These are phyloP conservation scores for Rhododendron mucronatum DNA, from an alignment of 148 eudicot genomes.

Conservation along the genomic window DNA sequence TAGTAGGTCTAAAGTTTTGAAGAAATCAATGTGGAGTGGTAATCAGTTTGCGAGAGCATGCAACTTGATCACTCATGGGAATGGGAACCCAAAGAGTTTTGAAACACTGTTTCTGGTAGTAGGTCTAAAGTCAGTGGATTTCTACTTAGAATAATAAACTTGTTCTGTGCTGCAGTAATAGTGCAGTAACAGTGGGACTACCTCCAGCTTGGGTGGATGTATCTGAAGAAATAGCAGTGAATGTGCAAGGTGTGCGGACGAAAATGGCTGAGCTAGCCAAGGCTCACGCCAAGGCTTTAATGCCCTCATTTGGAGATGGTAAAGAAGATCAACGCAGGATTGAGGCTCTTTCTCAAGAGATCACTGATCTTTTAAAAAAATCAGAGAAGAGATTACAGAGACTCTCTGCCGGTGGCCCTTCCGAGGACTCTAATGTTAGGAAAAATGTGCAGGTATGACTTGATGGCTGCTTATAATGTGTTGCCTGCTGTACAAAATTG, in stretches of 20 bases:
- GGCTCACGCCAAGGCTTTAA: slow-evolving; percentile 96
- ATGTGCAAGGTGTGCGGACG: slow-evolving; percentile 58
- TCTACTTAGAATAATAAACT: not conserved
- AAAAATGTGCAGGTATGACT: slow-evolving; percentile 85
- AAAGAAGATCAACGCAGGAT: slow-evolving; percentile 82
- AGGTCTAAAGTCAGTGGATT: not conserved
- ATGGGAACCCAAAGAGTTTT: not conserved
- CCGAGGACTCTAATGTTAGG: slow-evolving; percentile 91
- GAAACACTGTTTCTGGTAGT: not conserved
- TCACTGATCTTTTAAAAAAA: slow-evolving; percentile 67
- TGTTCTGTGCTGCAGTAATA: slow-evolving; percentile 43
- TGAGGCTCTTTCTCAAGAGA: slow-evolving; percentile 78
- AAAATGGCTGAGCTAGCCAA: slow-evolving; percentile 88
- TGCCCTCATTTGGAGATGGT: slow-evolving; percentile 89
- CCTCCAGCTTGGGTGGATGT: slow-evolving; percentile 98
- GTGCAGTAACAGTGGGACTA: slow-evolving; percentile 70
- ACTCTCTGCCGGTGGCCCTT: slow-evolving; percentile 70
- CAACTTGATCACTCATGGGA: not conserved
- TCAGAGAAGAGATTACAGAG: slow-evolving; percentile 78
- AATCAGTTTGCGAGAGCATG: not conserved
- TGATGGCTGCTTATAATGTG: not conserved
- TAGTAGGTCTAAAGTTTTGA: not conserved
- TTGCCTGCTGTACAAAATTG: not conserved
- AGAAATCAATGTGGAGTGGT: not conserved
- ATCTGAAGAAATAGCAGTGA: slow-evolving; percentile 80